Base-by-base conservation (phyloP, 2,329 filamentous ascomycete species). In the Mollisiaceae sp. region DNA sequence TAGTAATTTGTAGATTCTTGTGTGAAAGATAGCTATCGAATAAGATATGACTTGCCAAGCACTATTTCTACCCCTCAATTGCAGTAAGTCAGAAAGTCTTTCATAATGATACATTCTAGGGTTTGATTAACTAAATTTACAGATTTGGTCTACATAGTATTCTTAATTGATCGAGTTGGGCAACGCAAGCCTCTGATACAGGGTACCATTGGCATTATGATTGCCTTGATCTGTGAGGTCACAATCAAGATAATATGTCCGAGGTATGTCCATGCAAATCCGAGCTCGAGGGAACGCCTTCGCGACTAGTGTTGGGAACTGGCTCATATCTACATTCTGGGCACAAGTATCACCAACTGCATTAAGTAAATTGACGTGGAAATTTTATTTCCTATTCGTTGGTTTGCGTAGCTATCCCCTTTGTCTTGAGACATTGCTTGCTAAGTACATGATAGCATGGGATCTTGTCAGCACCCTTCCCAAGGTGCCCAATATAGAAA, bases 241-340 rank as follows among this genome's bases (percentile, higher is more conserved):
- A 79, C 78, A 0, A 82, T 90, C 64, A 87, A 86, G 68, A 83
- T 1, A 90, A 90, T 75, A 87, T 87, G 74, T 83, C 84, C 18
- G 89, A 91, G 75, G 85, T 91, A 86, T 88, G 76, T 87, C 89
- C 11, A 84, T 90, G 77, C 86, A 86, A 68, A 90, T 89, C 62
- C 85, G 89, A 38, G 84, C 84, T 6, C 80, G 82, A 24, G 86
- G 86, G 2, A 84, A 82, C 56, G 84, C 85, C 4, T 86, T 87
- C 67, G 83, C 85, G 0, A 86, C 85, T 0, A 84, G 81, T 57
- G 79, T 87, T 54, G 85, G 85, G 1, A 87, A 87, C 69, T 87
- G 85, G 85, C 78, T 85, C 3, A 83, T 88, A 18, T 82, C 83
- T 36, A 86, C 86, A 0, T 78, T 89, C 35, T 88, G 85, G 79